phyloP scores from a whole-genome alignment of 306 rosid genomes.

The Malus sieversii region DNA sequence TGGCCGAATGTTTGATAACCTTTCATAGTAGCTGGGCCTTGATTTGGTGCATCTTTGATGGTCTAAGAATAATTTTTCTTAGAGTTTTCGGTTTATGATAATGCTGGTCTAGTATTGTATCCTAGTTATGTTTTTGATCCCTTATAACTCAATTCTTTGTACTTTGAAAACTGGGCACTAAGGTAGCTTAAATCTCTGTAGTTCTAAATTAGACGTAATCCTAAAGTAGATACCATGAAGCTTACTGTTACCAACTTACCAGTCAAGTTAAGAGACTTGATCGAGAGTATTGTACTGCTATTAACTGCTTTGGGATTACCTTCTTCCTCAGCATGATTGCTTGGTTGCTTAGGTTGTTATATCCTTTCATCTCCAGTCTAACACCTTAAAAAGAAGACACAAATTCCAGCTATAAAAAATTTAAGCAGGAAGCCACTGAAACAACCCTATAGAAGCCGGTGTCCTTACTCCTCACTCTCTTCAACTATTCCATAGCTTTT shows the following conservation, averaged over 20 bases:
- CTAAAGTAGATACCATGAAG: background rate
- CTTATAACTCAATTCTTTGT: background rate
- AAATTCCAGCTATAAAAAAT: background rate
- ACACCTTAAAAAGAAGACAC: background rate
- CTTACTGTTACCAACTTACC: background rate
- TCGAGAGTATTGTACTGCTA: background rate
- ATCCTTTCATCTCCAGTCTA: background rate
- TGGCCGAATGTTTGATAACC: background rate
- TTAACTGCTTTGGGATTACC: background rate
- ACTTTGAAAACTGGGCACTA: background rate
- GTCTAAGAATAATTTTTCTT: background rate
- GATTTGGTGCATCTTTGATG: background rate
- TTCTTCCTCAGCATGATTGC: background rate
- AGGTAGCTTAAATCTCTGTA: background rate
- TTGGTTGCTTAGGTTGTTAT: background rate
- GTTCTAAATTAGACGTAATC: background rate
- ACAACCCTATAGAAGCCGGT: background rate
- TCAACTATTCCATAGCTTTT: background rate
- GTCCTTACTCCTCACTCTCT: background rate
- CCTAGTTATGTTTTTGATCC: background rate
- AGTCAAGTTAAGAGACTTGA: background rate
- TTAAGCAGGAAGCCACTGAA: background rate
- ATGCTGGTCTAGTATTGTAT: background rate
- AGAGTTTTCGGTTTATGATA: background rate
- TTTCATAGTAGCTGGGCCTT: background rate